Evolutionary conservation across 2,329 filamentous ascomycete genomes (phyloP), one percentile per base, ranked within the genome.

Genomic region (Fusarium nelsonii): DNA sequence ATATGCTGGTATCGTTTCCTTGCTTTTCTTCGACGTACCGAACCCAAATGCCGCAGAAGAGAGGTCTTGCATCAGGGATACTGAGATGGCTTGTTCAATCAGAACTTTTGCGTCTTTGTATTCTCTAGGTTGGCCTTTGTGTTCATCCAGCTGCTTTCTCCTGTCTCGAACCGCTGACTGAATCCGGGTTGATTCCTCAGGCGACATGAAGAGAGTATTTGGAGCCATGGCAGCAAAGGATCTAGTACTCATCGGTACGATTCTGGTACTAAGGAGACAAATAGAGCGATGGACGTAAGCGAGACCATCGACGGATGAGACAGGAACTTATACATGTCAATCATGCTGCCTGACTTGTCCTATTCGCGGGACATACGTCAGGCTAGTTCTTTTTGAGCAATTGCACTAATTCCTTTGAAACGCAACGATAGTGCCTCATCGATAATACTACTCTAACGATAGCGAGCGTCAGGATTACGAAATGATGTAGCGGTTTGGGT

Each of bases 1-100:
- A 33, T 79, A 74, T 9, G 73, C 76, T 7, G 68, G 68, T 55
- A 80, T 67, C 0, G 59, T 72, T 16, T 75, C 75, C 32, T 62
- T 54, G 15, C 63, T 41, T 3, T 63, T 63, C 6, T 16, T 71
- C 1, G 66, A 48, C 6, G 43, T 8, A n/a, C 69, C 64, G 2
- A 68, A 32, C 4, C 70, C 55, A 52, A 72, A 68, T 5, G 54
- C 65, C 8, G 58, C 58, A 0, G 65, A 67, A 6, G 74, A 74
- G 26, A 80, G 74, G 23, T 80, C 78, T 32, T 74, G 72, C 72
- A 80, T 76, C 9, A 80, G 69, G 14, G 78, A 75, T 1, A 71
- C 61, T 0, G 68, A 72, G 3, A 72, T 72, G 1, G 77, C 76
- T 43, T 78, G 72, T 23, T 72, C 68, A 20, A 73, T 63, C 16